phyloP scores from a whole-genome alignment of 192 early-diverging fungal genomes.

The Gamsiella multidivaricata region DNA sequence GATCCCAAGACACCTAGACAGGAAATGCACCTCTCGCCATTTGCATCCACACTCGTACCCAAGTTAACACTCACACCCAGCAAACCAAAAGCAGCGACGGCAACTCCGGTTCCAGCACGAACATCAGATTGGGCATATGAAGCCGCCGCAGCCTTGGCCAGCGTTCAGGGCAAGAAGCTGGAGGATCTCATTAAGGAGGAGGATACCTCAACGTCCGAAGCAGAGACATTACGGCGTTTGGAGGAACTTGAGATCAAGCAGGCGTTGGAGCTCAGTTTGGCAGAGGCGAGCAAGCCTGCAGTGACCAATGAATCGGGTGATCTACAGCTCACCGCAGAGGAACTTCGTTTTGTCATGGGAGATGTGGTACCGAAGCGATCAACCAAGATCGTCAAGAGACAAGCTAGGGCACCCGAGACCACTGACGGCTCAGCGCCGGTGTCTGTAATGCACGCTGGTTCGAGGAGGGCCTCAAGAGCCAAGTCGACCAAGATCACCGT shows the following conservation, averaged over 20 bases:
- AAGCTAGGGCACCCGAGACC: constrained; percentile 43
- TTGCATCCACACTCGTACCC: constrained; percentile 41
- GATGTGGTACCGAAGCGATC: constrained; percentile 41
- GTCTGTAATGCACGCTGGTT: background rate
- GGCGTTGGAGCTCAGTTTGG: constrained; percentile 39
- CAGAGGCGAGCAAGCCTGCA: constrained; percentile 5
- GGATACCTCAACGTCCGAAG: constrained; percentile 25
- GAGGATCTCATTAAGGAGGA: constrained; percentile 20
- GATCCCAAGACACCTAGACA: background rate
- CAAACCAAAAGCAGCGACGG: constrained; percentile 11
- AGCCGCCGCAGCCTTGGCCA: constrained; percentile 41
- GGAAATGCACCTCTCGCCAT: constrained; percentile 11
- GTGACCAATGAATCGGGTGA: background rate
- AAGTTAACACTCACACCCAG: constrained; percentile 37
- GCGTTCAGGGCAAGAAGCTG: constrained; percentile 31
- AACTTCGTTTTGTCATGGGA: constrained; percentile 49
- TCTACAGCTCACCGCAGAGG: constrained; percentile 39
- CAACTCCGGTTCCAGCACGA: constrained; percentile 4
- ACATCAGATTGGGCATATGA: constrained; percentile 47
- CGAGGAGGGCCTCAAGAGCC: constrained; percentile 14
- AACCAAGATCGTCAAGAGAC: constrained; percentile 33
- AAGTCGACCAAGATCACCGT: background rate
- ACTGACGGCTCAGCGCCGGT: constrained; percentile 19
- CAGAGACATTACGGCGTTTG: constrained; percentile 21
- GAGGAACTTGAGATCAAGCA: constrained; percentile 42